phyloP scores from a whole-genome alignment of 1,284 basidiomycete species.

The Cryptococcus floricola region DNA sequence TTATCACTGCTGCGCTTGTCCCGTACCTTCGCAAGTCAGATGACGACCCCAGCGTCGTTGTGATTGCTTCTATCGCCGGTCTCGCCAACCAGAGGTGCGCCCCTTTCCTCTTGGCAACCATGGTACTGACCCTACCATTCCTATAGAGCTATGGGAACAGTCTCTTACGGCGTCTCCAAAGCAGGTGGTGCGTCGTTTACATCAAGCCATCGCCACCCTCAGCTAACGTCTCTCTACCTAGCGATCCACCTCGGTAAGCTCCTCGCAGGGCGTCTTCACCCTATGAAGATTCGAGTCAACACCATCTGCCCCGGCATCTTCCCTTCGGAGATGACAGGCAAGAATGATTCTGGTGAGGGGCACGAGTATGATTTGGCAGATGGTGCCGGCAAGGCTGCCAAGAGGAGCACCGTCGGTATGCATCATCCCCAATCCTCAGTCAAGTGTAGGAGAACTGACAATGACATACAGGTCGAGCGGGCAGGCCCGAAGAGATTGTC shows the following conservation, averaged over 20 bases:
- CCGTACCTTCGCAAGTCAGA: conserved; percentile 39
- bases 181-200: conserved; percentile 14
- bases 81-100: conserved; percentile 38
- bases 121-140: background rate
- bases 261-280: conserved; percentile 33
- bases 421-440: background rate
- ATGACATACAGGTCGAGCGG: conserved; percentile 32
- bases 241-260: conserved; percentile 32
- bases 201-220: no score
- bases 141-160: conserved; percentile 23
- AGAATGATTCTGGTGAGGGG: conserved; percentile 6
- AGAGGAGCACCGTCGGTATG: conserved; percentile 36
- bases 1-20: conserved; percentile 39
- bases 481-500: conserved; percentile 43
- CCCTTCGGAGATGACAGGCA: conserved; percentile 41
- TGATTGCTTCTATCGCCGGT: conserved; percentile 45
- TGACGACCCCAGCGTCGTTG: conserved; percentile 36
- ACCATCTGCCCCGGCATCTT: conserved; percentile 39
- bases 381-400: conserved; percentile 21
- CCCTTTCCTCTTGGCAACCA: background rate
- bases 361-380: conserved; percentile 24
- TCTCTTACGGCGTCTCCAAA: conserved; percentile 47
- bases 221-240: background rate
- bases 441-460: background rate
- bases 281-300: conserved; percentile 43